Conservation (phyloP, 345 rosid species). For the Trapa bicornis region DNA sequence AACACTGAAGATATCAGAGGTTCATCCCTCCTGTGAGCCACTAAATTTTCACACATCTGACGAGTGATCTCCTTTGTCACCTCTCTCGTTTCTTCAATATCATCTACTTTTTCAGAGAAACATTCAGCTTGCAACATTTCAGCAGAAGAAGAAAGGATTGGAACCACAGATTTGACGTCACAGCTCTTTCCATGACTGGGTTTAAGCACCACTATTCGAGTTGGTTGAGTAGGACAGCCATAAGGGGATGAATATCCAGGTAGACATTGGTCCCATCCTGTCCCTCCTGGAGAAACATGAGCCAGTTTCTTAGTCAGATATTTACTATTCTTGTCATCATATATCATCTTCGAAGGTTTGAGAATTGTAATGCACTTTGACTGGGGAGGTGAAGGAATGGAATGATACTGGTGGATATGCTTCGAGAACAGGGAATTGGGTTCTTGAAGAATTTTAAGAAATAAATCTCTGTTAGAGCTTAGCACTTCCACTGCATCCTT, state of each 20-base stretch:
- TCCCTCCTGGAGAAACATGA: constrained; percentile 23
- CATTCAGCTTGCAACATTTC: constrained; percentile 23
- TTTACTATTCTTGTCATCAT: constrained; percentile 27
- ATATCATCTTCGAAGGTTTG: constrained; percentile 61
- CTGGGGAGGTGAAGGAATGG: constrained; percentile 48
- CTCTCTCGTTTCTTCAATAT: constrained; percentile 27
- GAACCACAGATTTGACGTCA: constrained; percentile 31
- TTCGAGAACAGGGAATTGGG: constrained; percentile 56
- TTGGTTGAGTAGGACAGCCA: constrained; percentile 49
- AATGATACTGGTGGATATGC: constrained; percentile 41
- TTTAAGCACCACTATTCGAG: constrained; percentile 80
- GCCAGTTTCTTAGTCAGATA: constrained; percentile 12
- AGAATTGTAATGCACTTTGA: constrained; percentile 82
- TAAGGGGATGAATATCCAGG: constrained; percentile 28
- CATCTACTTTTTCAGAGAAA: constrained; percentile 27
- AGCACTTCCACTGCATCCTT: constrained; percentile 72
- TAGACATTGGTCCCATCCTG: constrained; percentile 30
- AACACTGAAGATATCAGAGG: constrained; percentile 67
- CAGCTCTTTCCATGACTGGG: constrained; percentile 59
- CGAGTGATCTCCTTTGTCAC: too few species aligned
- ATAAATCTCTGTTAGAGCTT: constrained; percentile 61
- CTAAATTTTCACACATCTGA: too few species aligned
- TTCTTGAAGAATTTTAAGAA: constrained; percentile 65
- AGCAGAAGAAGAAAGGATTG: constrained; percentile 35
- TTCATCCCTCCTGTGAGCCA: constrained; percentile 33